Evolutionary conservation across 306 rosid genomes (phyloP), one percentile per base, ranked within the genome.

Genomic region (Quercus suber): DNA sequence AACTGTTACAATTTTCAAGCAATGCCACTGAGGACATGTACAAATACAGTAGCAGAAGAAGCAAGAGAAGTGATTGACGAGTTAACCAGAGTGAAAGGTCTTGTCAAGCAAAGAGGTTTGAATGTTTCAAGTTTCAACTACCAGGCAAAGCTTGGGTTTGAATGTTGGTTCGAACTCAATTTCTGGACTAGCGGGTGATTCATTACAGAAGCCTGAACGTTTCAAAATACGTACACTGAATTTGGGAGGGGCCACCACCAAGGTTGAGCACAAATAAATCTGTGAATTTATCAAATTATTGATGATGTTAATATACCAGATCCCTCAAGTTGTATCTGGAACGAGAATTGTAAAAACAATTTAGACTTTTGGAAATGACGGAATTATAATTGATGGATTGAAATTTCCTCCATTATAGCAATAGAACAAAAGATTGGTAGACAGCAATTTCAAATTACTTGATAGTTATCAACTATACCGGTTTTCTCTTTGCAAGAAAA

Each of bases 181-280:
- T 56, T 55, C 18, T 3, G 73, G 71, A 73, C n/a, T 64, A 25
- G 5, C n/a, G 31, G 71, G 55, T 69, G 68, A 83, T 1, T 78
- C 56, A 13, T 25, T 51, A 19, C 27, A 28, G 15, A 77, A 63
- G 76, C 84, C 71, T 27, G 80, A 43, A 57, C 77, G 78, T 35
- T 84, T 84, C 82, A 84, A 80, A 76, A 60, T 84, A 37, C 74
- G 78, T 33, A 77, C 75, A 59, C 15, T 59, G 37, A 65, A 71
- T 73, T 73, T 65, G 21, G 77, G 33, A 28, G 82, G 27, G 20
- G 45, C 45, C 45, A 67, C 51, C 41, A 7, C 45, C 23, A 33
- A 18, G 6, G 6, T 0, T 11, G 51, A 67, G 7, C 10, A 31
- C 45, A 67, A 33, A 67, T 18, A 33, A 33, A 65, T 65, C 3